Conservation (phyloP, 768 basidiomycete genomes). For the Tulasnella sp. region DNA sequence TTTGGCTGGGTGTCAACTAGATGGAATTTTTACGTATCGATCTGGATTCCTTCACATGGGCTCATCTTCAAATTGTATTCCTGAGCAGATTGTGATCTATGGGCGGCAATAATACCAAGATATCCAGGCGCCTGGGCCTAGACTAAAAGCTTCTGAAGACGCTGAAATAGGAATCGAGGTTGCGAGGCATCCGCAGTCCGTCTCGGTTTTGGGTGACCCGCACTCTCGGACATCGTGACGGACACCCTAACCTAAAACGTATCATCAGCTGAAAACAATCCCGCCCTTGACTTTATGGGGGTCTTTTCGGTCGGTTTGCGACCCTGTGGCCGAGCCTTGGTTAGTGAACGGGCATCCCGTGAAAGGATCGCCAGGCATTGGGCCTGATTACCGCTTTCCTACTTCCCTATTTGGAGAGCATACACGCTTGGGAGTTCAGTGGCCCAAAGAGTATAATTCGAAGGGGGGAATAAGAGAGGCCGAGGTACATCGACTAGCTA, state of each 20-base stretch:
- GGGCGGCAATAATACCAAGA: background rate
- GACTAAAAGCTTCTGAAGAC: background rate
- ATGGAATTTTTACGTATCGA: background rate
- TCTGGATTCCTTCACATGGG: background rate
- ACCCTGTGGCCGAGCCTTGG: background rate
- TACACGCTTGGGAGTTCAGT: no score
- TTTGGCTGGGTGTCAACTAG: conserved; percentile 62
- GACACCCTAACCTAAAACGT: background rate
- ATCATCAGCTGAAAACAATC: background rate
- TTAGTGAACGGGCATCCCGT: background rate
- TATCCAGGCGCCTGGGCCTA: no score
- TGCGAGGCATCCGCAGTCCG: background rate
- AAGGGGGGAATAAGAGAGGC: no score
- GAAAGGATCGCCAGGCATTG: background rate
- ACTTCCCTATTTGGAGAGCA: no score
- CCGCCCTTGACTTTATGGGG: background rate
- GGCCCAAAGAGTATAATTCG: no score
- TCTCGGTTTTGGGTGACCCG: background rate
- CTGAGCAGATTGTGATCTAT: background rate
- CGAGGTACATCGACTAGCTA: no score
- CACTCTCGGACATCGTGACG: background rate
- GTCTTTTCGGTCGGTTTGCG: background rate
- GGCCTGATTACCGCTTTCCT: background rate
- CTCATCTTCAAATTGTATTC: background rate
- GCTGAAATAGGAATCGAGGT: background rate